Base-by-base conservation (phyloP, 257 asterid genomes). In the Mitragyna speciosa region DNA sequence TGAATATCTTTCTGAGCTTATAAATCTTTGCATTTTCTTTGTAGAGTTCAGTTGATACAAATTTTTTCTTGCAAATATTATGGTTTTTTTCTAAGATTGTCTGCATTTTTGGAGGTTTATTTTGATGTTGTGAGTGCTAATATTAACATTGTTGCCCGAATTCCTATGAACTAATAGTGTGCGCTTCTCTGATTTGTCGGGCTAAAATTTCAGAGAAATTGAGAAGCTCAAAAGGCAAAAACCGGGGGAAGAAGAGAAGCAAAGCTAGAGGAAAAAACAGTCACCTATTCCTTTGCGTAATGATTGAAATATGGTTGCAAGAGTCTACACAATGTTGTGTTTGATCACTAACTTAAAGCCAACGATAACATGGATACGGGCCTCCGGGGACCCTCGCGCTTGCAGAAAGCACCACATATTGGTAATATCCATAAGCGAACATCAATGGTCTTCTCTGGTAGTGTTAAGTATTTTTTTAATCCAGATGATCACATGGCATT, bases 321-420 rank as follows among this genome's bases (percentile, higher is more conserved):
- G 65, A 59, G 78, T 69, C 78, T 73, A 10, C 73, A 51, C 69
- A 77, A 61, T 49, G 67, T 36, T 69, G 72, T 74, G 41, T 77
- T 80, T 54, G 31, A 76, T 76, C 78, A 68, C 73, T 54, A 54
- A 73, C 76, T 73, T 59, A 58, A 72, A 73, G 20, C 71, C 70
- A 54, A 78, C 67, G 56, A 74, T 66, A 82, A 73, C 71, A 67
- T 48, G 33, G 69, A 66, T 54, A 48, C 75, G 80, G 70, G 52
- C 76, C 58, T 58, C 79, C 28, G 67, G 72, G 84, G 81, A 48
- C 80, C 83, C 73, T 78, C 82, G 71, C 79, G 70, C 75, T 81
- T 75, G 59, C 80, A 58, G 75, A 70, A 73, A 73, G 72, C 87
- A 81, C 87, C 41, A 51, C 65, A 20, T n/a, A 64, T 10, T 70